Evolutionary conservation across 371 early-diverging fungal species (phyloP).

Genomic region (Mortierella sp.): DNA sequence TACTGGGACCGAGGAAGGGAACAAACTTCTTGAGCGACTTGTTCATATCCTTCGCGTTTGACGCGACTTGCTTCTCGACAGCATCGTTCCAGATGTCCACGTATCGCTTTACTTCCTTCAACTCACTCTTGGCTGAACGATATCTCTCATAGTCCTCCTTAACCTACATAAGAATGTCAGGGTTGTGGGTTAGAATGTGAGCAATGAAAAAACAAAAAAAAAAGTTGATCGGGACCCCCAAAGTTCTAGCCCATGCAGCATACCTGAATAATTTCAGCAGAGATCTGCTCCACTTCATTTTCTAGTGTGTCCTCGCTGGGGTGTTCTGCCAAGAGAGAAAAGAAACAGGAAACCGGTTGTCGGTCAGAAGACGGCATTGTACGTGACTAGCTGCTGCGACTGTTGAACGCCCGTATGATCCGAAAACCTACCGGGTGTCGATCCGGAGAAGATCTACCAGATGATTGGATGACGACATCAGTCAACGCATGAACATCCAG

Average conservation of each 20-base stretch:
- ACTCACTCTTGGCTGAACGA: constrained; percentile 36
- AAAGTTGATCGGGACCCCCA: background rate
- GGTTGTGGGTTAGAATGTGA: background rate
- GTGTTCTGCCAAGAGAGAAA: constrained; percentile 20
- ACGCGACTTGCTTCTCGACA: constrained; percentile 47
- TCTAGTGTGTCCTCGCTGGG: constrained; percentile 42
- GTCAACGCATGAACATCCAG: background rate
- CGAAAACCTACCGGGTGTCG: constrained; percentile 48
- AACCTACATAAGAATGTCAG: constrained; percentile 6
- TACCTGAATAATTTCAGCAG: constrained; percentile 35
- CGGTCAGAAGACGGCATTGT: background rate
- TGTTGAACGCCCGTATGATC: background rate
- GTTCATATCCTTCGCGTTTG: constrained; percentile 42
- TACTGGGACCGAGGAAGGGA: constrained; percentile 47
- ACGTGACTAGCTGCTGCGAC: background rate
- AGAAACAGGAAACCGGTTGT: background rate
- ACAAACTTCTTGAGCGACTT: constrained; percentile 51
- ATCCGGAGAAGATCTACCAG: constrained; percentile 47
- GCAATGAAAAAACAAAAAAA: background rate
- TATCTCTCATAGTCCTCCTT: constrained; percentile 43
- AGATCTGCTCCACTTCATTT: constrained; percentile 27
- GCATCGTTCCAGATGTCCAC: constrained; percentile 53
- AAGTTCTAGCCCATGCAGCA: background rate
- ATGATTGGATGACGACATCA: constrained; percentile 16
- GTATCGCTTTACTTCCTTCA: constrained; percentile 46